These are phyloP conservation scores for Pistacia vera DNA, from an alignment of 345 rosid species.

Conservation along the genomic window DNA sequence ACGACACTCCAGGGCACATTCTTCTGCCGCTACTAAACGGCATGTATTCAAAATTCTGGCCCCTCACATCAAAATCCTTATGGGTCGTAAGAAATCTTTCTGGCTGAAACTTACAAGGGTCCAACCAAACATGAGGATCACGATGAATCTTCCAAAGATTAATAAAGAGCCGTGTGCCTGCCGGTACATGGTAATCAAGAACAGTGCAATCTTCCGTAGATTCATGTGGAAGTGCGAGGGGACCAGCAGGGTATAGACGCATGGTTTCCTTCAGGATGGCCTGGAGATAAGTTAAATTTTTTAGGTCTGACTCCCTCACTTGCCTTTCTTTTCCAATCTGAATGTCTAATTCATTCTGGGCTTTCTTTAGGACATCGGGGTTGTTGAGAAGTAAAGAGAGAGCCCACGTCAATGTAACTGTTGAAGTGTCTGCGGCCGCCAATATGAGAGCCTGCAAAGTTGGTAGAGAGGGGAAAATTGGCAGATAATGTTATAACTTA, in stretches of 20 bases:
- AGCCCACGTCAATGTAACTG: conserved; percentile 30
- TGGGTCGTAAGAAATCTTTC: conserved; percentile 33
- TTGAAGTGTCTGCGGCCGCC: conserved; percentile 31
- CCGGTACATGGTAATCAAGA: conserved; percentile 23
- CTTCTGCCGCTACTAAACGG: conserved; percentile 41
- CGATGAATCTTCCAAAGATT: conserved; percentile 34
- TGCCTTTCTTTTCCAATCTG: neutral
- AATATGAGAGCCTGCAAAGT: conserved; percentile 23
- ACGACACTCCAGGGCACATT: conserved; percentile 36
- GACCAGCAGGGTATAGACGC: conserved; percentile 30
- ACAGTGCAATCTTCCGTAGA: conserved; percentile 24
- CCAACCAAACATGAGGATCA: conserved; percentile 32
- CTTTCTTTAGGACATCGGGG: conserved; percentile 12
- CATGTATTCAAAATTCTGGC: conserved; percentile 26
- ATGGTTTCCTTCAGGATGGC: conserved; percentile 43
- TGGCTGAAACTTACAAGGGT: conserved; percentile 31
- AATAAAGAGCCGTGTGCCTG: conserved; percentile 23
- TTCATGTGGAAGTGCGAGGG: conserved; percentile 26
- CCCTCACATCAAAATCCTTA: conserved; percentile 24
- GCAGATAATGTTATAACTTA: no score
- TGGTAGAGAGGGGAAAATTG: neutral
- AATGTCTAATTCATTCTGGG: conserved; percentile 31
- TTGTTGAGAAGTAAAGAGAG: conserved; percentile 35
- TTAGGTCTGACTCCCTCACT: conserved; percentile 28
- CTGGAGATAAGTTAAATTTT: conserved; percentile 32